A percentile compares a stretch with the other conserved stretches of the same genome.
phyloP scores from a whole-genome alignment of 768 basidiomycete genomes.

The Mycena polygramma region DNA sequence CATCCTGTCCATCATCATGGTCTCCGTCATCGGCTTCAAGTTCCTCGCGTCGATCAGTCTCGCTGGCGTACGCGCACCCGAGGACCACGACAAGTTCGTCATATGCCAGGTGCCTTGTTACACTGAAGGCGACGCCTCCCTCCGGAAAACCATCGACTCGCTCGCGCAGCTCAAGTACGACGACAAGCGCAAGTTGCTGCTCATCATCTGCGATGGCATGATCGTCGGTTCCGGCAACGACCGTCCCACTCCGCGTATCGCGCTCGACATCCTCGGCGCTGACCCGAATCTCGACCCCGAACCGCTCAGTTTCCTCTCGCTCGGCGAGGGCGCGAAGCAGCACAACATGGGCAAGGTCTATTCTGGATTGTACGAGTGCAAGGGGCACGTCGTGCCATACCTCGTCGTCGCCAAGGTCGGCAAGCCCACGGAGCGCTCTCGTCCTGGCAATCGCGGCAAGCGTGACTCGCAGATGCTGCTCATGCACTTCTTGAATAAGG shows the following conservation, averaged over 20 bases:
- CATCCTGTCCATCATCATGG: slow-evolving; percentile 91
- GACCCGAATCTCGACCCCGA: slow-evolving; percentile 95
- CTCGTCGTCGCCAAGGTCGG: slow-evolving; percentile 94
- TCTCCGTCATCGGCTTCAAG: slow-evolving; percentile 95
- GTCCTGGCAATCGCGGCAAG: slow-evolving; percentile 98
- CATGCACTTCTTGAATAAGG: slow-evolving; percentile 99
- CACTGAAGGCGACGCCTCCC: slow-evolving; percentile 91
- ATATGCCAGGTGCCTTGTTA: slow-evolving; percentile 99
- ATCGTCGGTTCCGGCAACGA: slow-evolving; percentile 98
- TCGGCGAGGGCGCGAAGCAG: slow-evolving; percentile 95
- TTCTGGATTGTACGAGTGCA: slow-evolving; percentile 93
- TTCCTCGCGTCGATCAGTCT: slow-evolving; percentile 94
- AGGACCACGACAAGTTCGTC: slow-evolving; percentile 97
- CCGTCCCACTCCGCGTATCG: slow-evolving; percentile 95
- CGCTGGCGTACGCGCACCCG: slow-evolving; percentile 82
- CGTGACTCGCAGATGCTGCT: slow-evolving; percentile 97
- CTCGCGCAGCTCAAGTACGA: slow-evolving; percentile 96
- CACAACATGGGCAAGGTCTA: slow-evolving; percentile 99
- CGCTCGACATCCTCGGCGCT: slow-evolving; percentile 95
- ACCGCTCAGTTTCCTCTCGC: slow-evolving; percentile 91
- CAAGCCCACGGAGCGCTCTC: slow-evolving; percentile 91
- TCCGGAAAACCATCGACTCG: slow-evolving; percentile 92
- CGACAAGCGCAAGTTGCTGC: slow-evolving; percentile 95
- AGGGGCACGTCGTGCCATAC: slow-evolving; percentile 97
- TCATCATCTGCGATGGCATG: slow-evolving; percentile 97